Evolutionary conservation across 352 stramenopile species (phyloP), one percentile per base, ranked within the genome.

Genomic region (Phytophthora quininea): DNA sequence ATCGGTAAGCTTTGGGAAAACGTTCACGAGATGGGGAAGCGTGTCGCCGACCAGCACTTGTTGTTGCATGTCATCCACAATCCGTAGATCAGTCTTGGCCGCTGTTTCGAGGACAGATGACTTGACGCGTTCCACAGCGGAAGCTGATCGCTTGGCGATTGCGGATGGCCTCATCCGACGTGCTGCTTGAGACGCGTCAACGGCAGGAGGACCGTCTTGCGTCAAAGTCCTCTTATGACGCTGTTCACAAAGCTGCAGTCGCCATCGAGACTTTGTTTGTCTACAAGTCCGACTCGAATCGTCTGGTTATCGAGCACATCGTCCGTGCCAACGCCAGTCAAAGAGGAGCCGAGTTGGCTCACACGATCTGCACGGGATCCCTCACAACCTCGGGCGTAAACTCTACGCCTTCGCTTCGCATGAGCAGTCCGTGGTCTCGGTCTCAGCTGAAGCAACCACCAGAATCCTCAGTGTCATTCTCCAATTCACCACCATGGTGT

Each of bases 401-500:
- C 19, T 24, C 15, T 49, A 3, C 38, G 62, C 54, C 58, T 62
- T 58, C 62, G 33, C 10, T 29, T 45, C 32, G 31, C 15, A 24
- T 3, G 5, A 14, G 10, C 31, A 35, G 10, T 7, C 3, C 15
- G 7, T 24, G 31, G 53, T 37, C n/a, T 63, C 46, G 33, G 8
- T 24, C 2, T 49, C 12, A 49, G 11, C 7, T 1, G 10, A 8
- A 42, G 38, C 27, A 10, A 64, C 55, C 56, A 58, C 40, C 57
- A 33, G 49, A 61, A 67, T 46, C 32, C 46, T 7, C n/a, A 9
- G 19, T 3, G 37, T 51, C 66, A 73, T 69, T 73, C 45, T 69
- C 40, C 54, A 73, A 71, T 68, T 73, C 24, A 35, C 54, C 38
- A 45, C 9, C 35, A 77, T 77, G 69, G 59, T 77, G 30, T 73